phyloP scores from a whole-genome alignment of 148 eudicot genomes.

The Tetragonia tetragonoides region DNA sequence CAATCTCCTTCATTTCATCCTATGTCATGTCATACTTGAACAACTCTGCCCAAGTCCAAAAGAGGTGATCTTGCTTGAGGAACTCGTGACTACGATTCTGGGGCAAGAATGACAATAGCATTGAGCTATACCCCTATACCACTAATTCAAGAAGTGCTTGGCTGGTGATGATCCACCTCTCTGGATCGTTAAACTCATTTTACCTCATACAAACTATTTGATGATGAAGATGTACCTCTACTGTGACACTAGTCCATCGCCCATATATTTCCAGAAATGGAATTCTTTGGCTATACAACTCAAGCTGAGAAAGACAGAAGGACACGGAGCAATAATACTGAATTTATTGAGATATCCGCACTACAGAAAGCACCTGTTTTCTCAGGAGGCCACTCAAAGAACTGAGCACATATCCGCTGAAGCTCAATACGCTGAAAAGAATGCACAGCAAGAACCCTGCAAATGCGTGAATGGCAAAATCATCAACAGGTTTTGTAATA shows the following conservation, averaged over 20 bases:
- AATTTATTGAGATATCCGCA: neutral
- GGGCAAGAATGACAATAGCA: neutral
- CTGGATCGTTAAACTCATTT: neutral
- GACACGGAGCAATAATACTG: neutral
- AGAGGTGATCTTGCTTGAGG: neutral
- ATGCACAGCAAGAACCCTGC: slow-evolving; percentile 62
- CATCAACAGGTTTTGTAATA: neutral
- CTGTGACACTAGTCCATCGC: neutral
- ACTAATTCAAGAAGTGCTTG: neutral
- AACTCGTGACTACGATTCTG: neutral
- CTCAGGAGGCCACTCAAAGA: slow-evolving; percentile 85
- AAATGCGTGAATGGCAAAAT: slow-evolving; percentile 20
- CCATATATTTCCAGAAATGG: neutral
- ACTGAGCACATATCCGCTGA: slow-evolving; percentile 67
- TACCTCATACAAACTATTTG: neutral
- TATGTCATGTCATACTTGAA: neutral
- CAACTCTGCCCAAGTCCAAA: neutral
- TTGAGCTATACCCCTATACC: neutral
- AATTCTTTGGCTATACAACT: neutral
- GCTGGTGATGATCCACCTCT: neutral
- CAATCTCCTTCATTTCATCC: neutral
- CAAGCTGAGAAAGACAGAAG: neutral
- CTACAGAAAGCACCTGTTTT: slow-evolving; percentile 62
- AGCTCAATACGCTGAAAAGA: slow-evolving; percentile 56
- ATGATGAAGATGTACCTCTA: neutral